Conservation (phyloP, 1,139 yeast species). For the Debaryomycetaceae sp. region DNA sequence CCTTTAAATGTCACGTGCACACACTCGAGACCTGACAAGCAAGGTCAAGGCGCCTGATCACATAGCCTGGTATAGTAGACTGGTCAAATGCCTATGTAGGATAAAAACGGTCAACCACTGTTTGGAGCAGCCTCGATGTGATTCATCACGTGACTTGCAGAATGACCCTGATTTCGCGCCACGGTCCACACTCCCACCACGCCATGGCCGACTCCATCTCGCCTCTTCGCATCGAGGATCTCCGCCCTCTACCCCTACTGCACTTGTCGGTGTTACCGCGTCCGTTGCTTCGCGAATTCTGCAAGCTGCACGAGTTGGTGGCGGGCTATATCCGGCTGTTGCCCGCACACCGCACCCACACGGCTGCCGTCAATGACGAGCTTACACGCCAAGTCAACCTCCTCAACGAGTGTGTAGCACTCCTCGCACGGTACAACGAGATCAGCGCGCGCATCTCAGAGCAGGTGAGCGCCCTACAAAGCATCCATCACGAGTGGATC, state of each 20-base stretch:
- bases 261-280: conserved; percentile 27
- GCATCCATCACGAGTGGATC: conserved; percentile 28
- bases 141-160: too few species aligned
- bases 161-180: too few species aligned
- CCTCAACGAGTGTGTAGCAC: conserved; percentile 19
- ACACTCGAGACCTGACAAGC: too few species aligned
- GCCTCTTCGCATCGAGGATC: conserved; percentile 11
- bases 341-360: conserved; percentile 18
- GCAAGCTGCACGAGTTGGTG: conserved; percentile 24
- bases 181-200: conserved; percentile 1
- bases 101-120: too few species aligned
- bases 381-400: conserved; percentile 19
- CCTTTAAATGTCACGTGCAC: too few species aligned
- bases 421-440: conserved; percentile 25
- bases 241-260: conserved; percentile 29
- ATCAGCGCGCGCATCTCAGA: conserved; percentile 22
- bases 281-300: conserved; percentile 22
- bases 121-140: too few species aligned
- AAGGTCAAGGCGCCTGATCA: too few species aligned
- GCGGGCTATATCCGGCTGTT: conserved; percentile 29
- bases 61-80: too few species aligned
- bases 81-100: too few species aligned
- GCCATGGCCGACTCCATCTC: conserved; percentile 3
- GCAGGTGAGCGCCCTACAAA: conserved; percentile 23
- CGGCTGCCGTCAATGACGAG: conserved; percentile 14